Percentiles rank a stretch among this genome's conserved stretches.
These are phyloP conservation scores for Ustilago trichophora DNA, from an alignment of 1,284 basidiomycete species.

Conservation along the genomic window DNA sequence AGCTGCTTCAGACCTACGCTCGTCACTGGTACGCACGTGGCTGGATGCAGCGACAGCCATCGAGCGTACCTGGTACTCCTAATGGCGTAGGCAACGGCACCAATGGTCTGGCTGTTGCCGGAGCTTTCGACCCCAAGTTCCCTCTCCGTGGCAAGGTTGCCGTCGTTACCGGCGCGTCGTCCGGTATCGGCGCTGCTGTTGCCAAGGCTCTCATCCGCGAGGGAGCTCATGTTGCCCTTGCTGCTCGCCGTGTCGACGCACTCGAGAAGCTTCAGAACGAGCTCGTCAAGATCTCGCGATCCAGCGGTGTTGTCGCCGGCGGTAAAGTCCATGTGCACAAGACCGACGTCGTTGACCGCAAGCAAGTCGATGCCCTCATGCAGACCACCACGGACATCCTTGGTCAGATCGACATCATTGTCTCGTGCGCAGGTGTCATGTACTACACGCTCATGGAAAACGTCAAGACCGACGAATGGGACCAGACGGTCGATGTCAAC, in stretches of 20 bases:
- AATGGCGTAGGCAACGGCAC: constrained; percentile 13
- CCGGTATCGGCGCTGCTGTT: constrained; percentile 67
- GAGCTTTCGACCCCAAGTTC: constrained; percentile 31
- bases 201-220: constrained; percentile 47
- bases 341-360: constrained; percentile 57
- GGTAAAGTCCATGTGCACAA: constrained; percentile 43
- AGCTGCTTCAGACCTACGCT: constrained; percentile 58
- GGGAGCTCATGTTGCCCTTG: constrained; percentile 50
- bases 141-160: constrained; percentile 64
- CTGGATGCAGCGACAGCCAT: constrained; percentile 53
- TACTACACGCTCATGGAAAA: constrained; percentile 65
- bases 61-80: constrained; percentile 29
- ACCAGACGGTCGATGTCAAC: constrained; percentile 65
- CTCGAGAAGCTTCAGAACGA: constrained; percentile 32
- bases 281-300: constrained; percentile 11
- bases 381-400: constrained; percentile 41
- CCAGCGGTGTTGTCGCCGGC: background rate
- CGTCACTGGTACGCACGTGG: constrained; percentile 64
- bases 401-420: constrained; percentile 59
- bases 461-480: constrained; percentile 58
- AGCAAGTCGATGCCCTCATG: constrained; percentile 56
- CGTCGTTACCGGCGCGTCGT: constrained; percentile 67
- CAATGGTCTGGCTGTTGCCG: constrained; percentile 14
- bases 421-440: constrained; percentile 64
- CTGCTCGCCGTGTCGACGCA: constrained; percentile 44